These are phyloP conservation scores for Ceratobasidium sp. DNA, from an alignment of 1,284 basidiomycete species.

Conservation along the genomic window DNA sequence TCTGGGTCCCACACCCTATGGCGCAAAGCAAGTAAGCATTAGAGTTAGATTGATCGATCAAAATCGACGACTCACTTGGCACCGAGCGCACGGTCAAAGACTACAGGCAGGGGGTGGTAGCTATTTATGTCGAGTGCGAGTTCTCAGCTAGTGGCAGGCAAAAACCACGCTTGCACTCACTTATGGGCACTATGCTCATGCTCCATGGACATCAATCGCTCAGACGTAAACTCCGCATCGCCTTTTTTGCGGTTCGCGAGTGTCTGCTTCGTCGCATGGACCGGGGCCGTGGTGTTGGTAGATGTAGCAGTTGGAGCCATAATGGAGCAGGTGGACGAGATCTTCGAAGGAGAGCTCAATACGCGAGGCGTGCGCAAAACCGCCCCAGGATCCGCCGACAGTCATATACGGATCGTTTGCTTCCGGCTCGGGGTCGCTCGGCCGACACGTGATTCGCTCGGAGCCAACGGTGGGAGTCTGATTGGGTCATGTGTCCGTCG, in stretches of 20 bases:
- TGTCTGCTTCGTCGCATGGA: slow-evolving; percentile 16
- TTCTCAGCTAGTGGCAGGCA: slow-evolving; percentile 42
- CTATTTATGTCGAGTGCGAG: slow-evolving; percentile 65
- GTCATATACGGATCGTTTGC: slow-evolving; percentile 32
- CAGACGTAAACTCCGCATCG: slow-evolving; percentile 28
- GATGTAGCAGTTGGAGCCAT: slow-evolving; percentile 38
- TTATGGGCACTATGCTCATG: slow-evolving; percentile 88
- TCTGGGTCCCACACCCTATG: slow-evolving; percentile 94
- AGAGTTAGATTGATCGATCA: slow-evolving; percentile 48
- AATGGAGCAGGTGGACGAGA: too few species aligned
- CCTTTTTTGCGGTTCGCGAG: slow-evolving; percentile 37
- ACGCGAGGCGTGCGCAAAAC: slow-evolving; percentile 25
- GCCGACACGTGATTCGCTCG: slow-evolving; percentile 28
- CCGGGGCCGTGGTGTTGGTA: background rate
- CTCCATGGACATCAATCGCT: slow-evolving; percentile 73
- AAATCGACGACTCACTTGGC: slow-evolving; percentile 73
- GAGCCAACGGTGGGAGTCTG: background rate
- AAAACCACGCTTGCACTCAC: slow-evolving; percentile 63
- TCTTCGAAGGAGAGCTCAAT: too few species aligned
- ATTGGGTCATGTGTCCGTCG: slow-evolving; percentile 19
- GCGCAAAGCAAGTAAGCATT: background rate
- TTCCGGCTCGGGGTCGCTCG: slow-evolving; percentile 30
- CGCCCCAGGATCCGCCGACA: slow-evolving; percentile 10
- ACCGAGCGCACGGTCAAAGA: slow-evolving; percentile 90
- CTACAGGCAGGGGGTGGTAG: slow-evolving; percentile 95